These are phyloP conservation scores for Candida ulmi DNA, from an alignment of 805 yeast species.

Conservation along the genomic window DNA sequence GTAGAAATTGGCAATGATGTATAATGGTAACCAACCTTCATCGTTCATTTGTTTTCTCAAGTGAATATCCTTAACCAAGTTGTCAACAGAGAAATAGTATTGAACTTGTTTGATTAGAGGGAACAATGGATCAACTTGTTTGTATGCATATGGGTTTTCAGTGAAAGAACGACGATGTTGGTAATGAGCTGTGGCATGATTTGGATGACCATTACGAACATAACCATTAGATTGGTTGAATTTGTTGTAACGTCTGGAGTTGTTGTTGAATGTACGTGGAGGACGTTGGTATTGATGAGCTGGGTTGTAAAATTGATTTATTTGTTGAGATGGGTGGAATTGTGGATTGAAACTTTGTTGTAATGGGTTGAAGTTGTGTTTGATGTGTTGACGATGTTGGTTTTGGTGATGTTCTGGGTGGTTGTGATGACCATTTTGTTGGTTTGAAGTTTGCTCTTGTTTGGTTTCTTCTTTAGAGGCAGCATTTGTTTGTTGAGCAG, in stretches of 20 bases:
- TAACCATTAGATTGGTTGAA: constrained; percentile 10
- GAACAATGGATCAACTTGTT: constrained; percentile 17
- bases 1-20: constrained; percentile 61
- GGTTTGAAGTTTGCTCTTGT: constrained; percentile 3
- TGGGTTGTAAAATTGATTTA: constrained; percentile 6
- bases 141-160: constrained; percentile 2
- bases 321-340: constrained; percentile 6
- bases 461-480: too few species aligned
- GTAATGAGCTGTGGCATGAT: neutral
- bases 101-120: constrained; percentile 55
- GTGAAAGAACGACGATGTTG: constrained; percentile 6
- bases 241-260: constrained; percentile 18
- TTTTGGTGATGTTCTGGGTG: constrained; percentile 11
- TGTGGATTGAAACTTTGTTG: constrained; percentile 3
- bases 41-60: constrained; percentile 77
- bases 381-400: constrained; percentile 9
- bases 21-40: constrained; percentile 66
- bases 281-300: constrained; percentile 12
- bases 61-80: constrained; percentile 77
- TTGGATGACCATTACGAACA: constrained; percentile 3
- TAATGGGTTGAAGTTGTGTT: constrained; percentile 4
- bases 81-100: constrained; percentile 86
- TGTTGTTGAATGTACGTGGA: constrained; percentile 20
- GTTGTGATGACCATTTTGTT: constrained; percentile 9
- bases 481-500: constrained; percentile 1